Evolutionary conservation across 495 filamentous ascomycete species (phyloP), one percentile per base, ranked within the genome.

Genomic region (Annulohypoxylon moriforme): DNA sequence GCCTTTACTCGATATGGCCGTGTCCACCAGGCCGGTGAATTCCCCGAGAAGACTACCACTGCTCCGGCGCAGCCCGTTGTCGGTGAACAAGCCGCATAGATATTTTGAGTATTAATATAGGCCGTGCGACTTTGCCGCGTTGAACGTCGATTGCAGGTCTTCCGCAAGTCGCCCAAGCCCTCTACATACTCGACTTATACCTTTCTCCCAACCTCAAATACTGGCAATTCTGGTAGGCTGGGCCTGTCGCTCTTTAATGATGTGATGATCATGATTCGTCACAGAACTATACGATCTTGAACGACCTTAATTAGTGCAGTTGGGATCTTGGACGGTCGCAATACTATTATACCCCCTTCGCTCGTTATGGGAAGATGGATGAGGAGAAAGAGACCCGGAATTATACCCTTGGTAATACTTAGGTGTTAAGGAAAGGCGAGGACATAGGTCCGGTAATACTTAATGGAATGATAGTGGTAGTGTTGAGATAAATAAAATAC

Each of bases 1-100:
- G 76, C 82, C 57, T 87, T 87, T 67, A 87, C 85, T n/a, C 84
- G 84, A 72, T 85, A 85, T 69, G 85, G 85, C 56, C 83, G 85
- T 40, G 85, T 86, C 60, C 75, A 75, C 29, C 69, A 76, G 13
- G 66, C 60, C 9, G 84, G 81, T 2, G 75, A 73, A 25, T 84
- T 79, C 72, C 83, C 82, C 53, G 85, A 86, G 76, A 84, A 85
- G 78, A 72, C 75, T 4, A 40, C 79, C 5, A 58, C 75, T 20
- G 69, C 76, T 10, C 64, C 75, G 18, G 69, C 76, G 0, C 40
- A 62, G 9, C 73, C 61, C 47, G 61, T 73, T 20, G 56, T 75
- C 34, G 73, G 74, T 29, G 75, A 73, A 47, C 65, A 73, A 40
- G 72, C 76, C n/a, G 76, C 68, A 24, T 78, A 79, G 22, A 52